Conservation (phyloP, 331 rosid genomes). For the Rosa hybrid region DNA sequence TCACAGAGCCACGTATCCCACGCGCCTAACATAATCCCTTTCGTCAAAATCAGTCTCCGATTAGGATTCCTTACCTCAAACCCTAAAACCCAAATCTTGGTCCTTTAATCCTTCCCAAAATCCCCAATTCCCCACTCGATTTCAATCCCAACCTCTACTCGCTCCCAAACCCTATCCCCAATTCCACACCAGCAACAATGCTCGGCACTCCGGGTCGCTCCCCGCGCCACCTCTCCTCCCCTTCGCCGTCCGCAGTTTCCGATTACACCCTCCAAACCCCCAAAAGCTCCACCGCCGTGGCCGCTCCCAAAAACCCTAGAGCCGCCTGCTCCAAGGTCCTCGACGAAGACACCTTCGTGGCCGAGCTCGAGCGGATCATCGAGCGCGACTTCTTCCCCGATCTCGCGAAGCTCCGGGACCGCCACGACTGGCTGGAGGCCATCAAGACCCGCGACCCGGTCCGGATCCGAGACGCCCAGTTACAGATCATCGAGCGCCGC, state of each 20-base stretch:
- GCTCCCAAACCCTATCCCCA: slow-evolving; percentile 13
- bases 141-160: not conserved
- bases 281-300: not conserved
- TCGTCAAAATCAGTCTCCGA: slow-evolving; percentile 3
- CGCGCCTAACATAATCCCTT: not conserved
- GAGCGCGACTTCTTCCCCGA: slow-evolving; percentile 99
- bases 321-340: slow-evolving; percentile 51
- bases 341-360: slow-evolving; percentile 84
- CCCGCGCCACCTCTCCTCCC: slow-evolving; percentile 83
- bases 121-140: not conserved
- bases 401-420: slow-evolving; percentile 90
- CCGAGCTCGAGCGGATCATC: slow-evolving; percentile 84
- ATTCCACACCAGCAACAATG: slow-evolving; percentile 35
- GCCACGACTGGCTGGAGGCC: slow-evolving; percentile 96
- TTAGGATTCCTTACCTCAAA: not conserved
- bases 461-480: slow-evolving; percentile 85
- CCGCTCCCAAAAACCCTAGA: slow-evolving; percentile 28
- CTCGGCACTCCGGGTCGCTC: slow-evolving; percentile 96
- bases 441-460: slow-evolving; percentile 74
- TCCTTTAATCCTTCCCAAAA: not conserved
- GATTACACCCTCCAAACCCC: slow-evolving; percentile 37
- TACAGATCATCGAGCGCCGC: slow-evolving; percentile 92
- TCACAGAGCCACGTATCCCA: not conserved
- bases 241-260: slow-evolving; percentile 57
- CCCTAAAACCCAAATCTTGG: not conserved